These are phyloP conservation scores for Crucihimalaya himalaica DNA, from an alignment of 345 rosid species.

Conservation along the genomic window DNA sequence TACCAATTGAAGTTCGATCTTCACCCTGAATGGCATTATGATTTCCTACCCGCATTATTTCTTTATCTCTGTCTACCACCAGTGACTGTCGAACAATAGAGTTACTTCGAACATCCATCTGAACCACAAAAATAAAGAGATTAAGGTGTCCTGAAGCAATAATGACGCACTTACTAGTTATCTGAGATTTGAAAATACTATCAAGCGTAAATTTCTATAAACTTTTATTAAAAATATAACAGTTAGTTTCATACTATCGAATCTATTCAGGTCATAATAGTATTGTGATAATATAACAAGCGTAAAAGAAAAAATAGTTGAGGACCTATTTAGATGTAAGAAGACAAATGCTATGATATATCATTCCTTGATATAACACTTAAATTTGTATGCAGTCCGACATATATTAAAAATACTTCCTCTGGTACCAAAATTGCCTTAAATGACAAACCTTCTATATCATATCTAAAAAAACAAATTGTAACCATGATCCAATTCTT, in stretches of 20 bases:
- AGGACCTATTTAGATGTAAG: not conserved
- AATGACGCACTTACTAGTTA: constrained; percentile 2
- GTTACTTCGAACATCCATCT: constrained; percentile 73
- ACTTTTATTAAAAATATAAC: not conserved
- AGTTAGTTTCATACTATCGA: not conserved
- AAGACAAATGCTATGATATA: not conserved
- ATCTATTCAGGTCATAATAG: not conserved
- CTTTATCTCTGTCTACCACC: constrained; percentile 71
- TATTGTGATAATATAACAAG: not conserved
- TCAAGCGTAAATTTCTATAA: not conserved
- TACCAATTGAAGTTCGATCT: constrained; percentile 66
- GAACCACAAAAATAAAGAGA: constrained; percentile 40
- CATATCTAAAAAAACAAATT: not conserved
- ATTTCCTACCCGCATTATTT: constrained; percentile 57
- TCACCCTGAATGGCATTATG: constrained; percentile 63
- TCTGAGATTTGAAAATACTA: not conserved
- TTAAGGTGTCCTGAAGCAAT: constrained; percentile 19
- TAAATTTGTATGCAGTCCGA: constrained; percentile 13
- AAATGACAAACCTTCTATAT: constrained; percentile 4
- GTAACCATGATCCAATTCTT: not conserved
- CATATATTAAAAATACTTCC: not conserved
- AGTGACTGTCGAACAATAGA: constrained; percentile 61
- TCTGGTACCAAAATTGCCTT: constrained; percentile 17
- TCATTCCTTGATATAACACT: constrained; percentile 2
- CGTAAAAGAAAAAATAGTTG: constrained; percentile 1